A percentile compares a stretch with the other conserved stretches of the same genome.
phyloP scores from a whole-genome alignment of 225 moss, liverwort and hornwort genomes.

The Takakia lepidozioides region DNA sequence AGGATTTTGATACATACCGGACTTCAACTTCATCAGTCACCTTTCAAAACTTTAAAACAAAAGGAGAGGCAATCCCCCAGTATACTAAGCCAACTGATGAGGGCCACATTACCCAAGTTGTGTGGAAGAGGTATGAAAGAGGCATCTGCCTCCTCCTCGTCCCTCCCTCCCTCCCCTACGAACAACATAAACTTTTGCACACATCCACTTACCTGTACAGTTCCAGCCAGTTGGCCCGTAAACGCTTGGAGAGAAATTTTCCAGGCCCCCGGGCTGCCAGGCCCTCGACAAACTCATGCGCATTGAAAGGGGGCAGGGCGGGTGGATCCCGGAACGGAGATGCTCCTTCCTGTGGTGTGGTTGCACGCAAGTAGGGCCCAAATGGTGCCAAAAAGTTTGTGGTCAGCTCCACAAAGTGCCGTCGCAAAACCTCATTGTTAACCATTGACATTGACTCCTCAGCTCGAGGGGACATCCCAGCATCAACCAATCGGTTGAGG shows the following conservation, averaged over 20 bases:
- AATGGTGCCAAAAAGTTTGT: slow-evolving; percentile 95
- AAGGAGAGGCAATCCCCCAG: no score
- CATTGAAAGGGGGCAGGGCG: slow-evolving; percentile 75
- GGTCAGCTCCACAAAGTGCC: slow-evolving; percentile 89
- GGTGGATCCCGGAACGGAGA: slow-evolving; percentile 96
- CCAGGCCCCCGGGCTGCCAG: slow-evolving; percentile 90
- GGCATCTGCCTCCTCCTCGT: no score
- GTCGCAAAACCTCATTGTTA: slow-evolving; percentile 91
- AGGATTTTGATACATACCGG: no score
- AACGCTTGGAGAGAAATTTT: slow-evolving; percentile 88
- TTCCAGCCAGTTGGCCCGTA: slow-evolving; percentile 95
- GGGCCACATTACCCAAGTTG: no score
- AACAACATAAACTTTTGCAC: no score
- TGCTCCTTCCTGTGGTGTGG: slow-evolving; percentile 85
- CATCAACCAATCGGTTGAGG: slow-evolving; percentile 90
- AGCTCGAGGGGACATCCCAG: slow-evolving; percentile 74
- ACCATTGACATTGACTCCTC: slow-evolving; percentile 97
- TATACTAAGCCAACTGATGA: no score
- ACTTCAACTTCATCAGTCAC: no score
- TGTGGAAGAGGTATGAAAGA: no score
- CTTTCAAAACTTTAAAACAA: no score
- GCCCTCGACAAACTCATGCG: slow-evolving; percentile 79
- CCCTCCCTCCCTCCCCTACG: no score
- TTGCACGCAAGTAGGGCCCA: slow-evolving; percentile 88
- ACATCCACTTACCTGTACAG: slow-evolving; percentile 61